Percentiles rank a stretch among this genome's conserved stretches.
Evolutionary conservation across 768 basidiomycete species (phyloP).

Genomic region (Suillus discolor): DNA sequence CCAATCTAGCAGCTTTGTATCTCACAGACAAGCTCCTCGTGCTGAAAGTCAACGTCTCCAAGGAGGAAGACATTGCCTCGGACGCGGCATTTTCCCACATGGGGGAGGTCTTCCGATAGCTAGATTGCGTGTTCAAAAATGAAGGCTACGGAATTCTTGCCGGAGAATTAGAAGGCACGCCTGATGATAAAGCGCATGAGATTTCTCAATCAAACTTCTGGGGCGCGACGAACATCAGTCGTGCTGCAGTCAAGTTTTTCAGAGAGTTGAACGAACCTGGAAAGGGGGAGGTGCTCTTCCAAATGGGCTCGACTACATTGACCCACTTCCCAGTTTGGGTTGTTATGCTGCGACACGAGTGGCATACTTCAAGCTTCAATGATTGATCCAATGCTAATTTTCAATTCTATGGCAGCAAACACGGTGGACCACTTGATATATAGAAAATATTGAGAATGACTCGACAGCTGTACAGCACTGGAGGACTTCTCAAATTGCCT

Average conservation of each 20-base stretch:
- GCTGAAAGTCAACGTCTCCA: constrained; percentile 18
- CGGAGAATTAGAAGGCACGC: constrained; percentile 30
- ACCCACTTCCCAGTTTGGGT: constrained; percentile 12
- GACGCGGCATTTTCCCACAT: constrained; percentile 15
- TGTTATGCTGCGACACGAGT: constrained; percentile 24
- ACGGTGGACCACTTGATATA: constrained; percentile 14
- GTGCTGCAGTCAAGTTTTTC: constrained; percentile 30
- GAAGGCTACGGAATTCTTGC: constrained; percentile 16
- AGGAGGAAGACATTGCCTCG: constrained; percentile 10
- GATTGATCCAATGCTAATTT: constrained; percentile 18
- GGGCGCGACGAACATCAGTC: constrained; percentile 30
- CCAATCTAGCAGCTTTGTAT: constrained; percentile 14
- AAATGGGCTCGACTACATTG: constrained; percentile 15
- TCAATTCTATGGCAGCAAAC: constrained; percentile 14
- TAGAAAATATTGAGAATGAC: no score
- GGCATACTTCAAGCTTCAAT: no score
- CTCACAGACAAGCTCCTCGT: constrained; percentile 19
- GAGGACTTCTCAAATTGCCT: constrained; percentile 28
- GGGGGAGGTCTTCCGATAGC: neutral
- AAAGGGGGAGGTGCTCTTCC: no score
- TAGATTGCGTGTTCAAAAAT: constrained; percentile 27
- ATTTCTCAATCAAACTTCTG: constrained; percentile 32
- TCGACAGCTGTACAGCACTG: no score
- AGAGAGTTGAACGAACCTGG: constrained; percentile 10
- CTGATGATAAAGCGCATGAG: neutral